Conservation (phyloP, 139 green algal genomes). For the Chlamydomonas sphaeroides region DNA sequence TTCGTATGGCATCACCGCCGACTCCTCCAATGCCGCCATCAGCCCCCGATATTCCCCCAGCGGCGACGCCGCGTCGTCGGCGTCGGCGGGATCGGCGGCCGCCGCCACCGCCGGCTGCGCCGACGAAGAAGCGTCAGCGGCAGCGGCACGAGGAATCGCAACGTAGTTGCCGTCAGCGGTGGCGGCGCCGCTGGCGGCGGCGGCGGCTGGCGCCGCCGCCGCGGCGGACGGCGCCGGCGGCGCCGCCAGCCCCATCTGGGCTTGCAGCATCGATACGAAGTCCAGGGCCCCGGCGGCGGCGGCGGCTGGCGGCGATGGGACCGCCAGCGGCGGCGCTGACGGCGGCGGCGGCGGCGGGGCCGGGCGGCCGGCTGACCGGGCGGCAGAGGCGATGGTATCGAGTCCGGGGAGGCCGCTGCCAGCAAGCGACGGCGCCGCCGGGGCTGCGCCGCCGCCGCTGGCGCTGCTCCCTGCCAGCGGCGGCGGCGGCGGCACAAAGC, state of each 20-base stretch:
- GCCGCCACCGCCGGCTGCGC: not conserved
- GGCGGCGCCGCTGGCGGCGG: not conserved
- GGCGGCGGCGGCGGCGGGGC: not conserved
- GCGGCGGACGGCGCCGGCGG: not conserved
- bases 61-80: not conserved
- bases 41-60: conserved; percentile 20
- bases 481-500: not conserved
- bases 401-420: conserved; percentile 6
- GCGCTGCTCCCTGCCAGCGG: no score
- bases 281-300: not conserved
- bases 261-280: conserved; percentile 30
- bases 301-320: not conserved
- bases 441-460: no score
- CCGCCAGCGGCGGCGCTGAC: not conserved
- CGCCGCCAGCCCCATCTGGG: not conserved
- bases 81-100: not conserved
- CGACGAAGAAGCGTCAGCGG: not conserved
- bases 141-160: no score
- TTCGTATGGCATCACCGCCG: not conserved
- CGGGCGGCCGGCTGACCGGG: not conserved
- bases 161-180: not conserved
- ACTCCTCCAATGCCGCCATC: not conserved
- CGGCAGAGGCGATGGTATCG: not conserved
- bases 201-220: not conserved
- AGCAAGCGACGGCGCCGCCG: not conserved